Percentiles rank a stretch among this genome's conserved stretches.
Conservation (phyloP, 176 grass and related monocot genomes). For the Musa schizocarpa region DNA sequence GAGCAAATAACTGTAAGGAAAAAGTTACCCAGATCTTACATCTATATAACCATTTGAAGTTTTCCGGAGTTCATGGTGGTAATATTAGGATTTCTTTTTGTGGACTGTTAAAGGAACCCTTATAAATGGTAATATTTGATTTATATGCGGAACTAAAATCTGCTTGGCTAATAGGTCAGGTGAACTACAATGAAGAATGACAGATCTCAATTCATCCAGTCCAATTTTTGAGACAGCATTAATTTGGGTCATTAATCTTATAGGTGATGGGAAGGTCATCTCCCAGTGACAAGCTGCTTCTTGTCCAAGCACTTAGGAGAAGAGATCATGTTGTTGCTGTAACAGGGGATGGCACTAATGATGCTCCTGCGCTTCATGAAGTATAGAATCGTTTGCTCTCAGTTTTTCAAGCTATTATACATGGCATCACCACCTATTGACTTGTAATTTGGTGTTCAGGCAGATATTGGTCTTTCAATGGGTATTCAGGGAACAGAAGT, state of each 20-base stretch:
- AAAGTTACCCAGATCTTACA: too few relatives aligned
- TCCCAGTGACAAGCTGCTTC: slow-evolving; percentile 78
- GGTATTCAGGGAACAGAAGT: slow-evolving; percentile 98
- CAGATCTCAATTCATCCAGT: too few relatives aligned
- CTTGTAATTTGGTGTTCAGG: slow-evolving; percentile 35
- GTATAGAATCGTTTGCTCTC: slow-evolving; percentile 26
- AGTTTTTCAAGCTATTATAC: background rate
- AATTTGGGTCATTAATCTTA: background rate
- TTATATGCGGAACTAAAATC: too few relatives aligned
- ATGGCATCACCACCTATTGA: background rate
- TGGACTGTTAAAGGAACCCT: too few relatives aligned
- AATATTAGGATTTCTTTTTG: too few relatives aligned
- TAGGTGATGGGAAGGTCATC: slow-evolving; percentile 93
- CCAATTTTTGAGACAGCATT: too few relatives aligned
- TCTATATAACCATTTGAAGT: too few relatives aligned
- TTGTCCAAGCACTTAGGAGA: slow-evolving; percentile 63
- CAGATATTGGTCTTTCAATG: slow-evolving; percentile 96
- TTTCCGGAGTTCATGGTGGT: too few relatives aligned
- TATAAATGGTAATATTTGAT: too few relatives aligned
- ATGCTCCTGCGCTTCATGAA: slow-evolving; percentile 85
- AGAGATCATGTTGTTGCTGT: slow-evolving; percentile 72
- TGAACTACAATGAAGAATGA: too few relatives aligned
- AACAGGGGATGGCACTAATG: slow-evolving; percentile 91
- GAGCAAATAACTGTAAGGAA: slow-evolving; percentile 69
- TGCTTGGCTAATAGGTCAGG: too few relatives aligned